Base-by-base conservation (phyloP, 768 basidiomycete genomes). In the Serendipita sp. region DNA sequence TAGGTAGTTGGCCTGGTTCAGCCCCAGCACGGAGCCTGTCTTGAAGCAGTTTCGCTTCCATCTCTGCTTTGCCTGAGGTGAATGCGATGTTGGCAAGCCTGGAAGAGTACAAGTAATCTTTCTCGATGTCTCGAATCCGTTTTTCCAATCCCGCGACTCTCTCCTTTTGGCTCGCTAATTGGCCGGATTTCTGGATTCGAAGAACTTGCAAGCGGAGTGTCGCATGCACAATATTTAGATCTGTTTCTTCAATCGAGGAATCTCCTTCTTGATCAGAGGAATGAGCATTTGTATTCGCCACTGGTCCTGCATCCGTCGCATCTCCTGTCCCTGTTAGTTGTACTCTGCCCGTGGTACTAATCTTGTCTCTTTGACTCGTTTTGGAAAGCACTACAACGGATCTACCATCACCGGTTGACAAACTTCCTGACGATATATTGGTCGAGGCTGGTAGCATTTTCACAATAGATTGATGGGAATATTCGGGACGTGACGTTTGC, bases 171-270 rank as follows among this genome's bases (percentile, higher is more conserved):
- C 53, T 65, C 54, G 66, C 68, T 1, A 58, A 48, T 10, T 66
- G 38, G 66, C 65, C 53, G 16, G 53, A 54, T n/a, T 30, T 15
- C 15, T 16, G 53, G 11, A 54, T 32, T 11, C 53, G 13, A 11
- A 54, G 53, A 11, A 86, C 76, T 66, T 80, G 76, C 65, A 89
- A 69, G 72, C 84, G 87, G 63, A 87, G 72, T 38, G 76, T 78
- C 62, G 82, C 84, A 72, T 88, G 89, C 68, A 81, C 77, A 53
- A 77, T 65, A 66, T 82, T 86, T 11, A 84, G 83, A 68, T 89
- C 81, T 30, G 53, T 13, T 54, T 54, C 53, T 15, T 30, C 28
- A 11, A 11, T 28, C 28, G 30, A 0, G 18, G 2, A 46, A 18
- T 18, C 18, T 46, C 45, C 45, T 46, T 46, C 45, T 13, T 46